Conservation (phyloP, 805 yeast genomes). For the Vanderwaltozyma polyspora region DNA sequence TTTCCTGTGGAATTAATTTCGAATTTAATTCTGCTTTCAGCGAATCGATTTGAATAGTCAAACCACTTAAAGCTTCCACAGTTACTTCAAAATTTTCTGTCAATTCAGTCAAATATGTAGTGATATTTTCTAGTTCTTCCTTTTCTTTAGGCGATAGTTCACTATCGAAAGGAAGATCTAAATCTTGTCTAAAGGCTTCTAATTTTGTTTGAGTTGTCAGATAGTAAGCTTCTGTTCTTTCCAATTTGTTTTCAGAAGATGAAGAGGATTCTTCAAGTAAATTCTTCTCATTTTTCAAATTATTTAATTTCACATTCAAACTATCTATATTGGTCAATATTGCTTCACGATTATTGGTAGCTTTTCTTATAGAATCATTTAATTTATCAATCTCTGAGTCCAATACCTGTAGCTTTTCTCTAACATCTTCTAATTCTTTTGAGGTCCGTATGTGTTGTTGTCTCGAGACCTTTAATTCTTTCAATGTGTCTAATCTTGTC, state of each 20-base stretch:
- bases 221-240: slow-evolving; percentile 27
- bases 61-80: slow-evolving; percentile 13
- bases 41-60: slow-evolving; percentile 18
- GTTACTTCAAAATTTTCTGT: slow-evolving; percentile 36
- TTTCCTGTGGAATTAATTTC: slow-evolving; percentile 42
- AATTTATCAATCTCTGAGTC: slow-evolving; percentile 43
- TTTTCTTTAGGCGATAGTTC: slow-evolving; percentile 42
- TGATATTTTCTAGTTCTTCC: slow-evolving; percentile 30
- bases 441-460: slow-evolving; percentile 12
- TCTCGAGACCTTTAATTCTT: slow-evolving; percentile 41
- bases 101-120: slow-evolving; percentile 30
- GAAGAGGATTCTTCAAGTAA: slow-evolving; percentile 35
- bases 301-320: slow-evolving; percentile 32
- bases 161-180: slow-evolving; percentile 41
- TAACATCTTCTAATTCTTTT: slow-evolving; percentile 33
- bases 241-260: slow-evolving; percentile 28
- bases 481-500: slow-evolving; percentile 63
- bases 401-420: slow-evolving; percentile 31
- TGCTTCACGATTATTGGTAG: slow-evolving; percentile 32
- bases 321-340: slow-evolving; percentile 34
- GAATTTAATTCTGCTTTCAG: slow-evolving; percentile 48
- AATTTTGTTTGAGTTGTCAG: slow-evolving; percentile 31
- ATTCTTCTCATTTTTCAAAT: slow-evolving; percentile 31
- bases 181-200: slow-evolving; percentile 37
- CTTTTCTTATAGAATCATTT: slow-evolving; percentile 34